phyloP scores from a whole-genome alignment of 495 filamentous ascomycete genomes.

The Penicillium daleae region DNA sequence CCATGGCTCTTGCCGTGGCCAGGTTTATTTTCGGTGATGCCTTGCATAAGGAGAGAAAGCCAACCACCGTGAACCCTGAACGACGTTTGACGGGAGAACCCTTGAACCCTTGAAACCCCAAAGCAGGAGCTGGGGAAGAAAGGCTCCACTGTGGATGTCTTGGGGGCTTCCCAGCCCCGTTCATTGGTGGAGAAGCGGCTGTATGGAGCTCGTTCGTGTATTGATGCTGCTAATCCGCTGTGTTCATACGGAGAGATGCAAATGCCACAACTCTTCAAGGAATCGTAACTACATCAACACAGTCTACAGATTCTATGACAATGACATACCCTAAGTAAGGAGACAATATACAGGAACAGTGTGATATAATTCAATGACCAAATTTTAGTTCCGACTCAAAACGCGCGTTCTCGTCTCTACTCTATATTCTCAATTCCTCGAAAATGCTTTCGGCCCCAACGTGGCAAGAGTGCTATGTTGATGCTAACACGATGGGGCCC shows the following conservation, averaged over 20 bases:
- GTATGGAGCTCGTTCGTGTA: not conserved
- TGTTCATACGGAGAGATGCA: not conserved
- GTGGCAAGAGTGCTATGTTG: too few species aligned
- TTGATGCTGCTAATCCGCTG: not conserved
- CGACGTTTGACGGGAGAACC: not conserved
- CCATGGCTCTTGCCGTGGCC: not conserved
- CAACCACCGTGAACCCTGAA: not conserved
- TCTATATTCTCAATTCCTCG: too few species aligned
- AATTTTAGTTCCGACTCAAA: too few species aligned
- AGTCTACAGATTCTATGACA: too few species aligned
- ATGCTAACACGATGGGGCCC: too few species aligned
- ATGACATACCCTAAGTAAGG: too few species aligned
- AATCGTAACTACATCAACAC: too few species aligned
- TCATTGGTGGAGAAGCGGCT: not conserved
- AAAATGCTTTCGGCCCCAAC: too few species aligned
- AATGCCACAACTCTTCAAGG: not conserved
- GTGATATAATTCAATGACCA: too few species aligned
- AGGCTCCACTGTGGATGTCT: conserved; percentile 3
- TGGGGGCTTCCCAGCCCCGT: not conserved
- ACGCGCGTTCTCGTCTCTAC: too few species aligned
- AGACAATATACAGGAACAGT: too few species aligned
- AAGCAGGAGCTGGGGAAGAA: not conserved
- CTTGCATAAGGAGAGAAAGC: not conserved
- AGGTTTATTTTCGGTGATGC: not conserved
- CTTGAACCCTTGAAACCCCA: conserved; percentile 1